These are phyloP conservation scores for Ilyonectria robusta DNA, from an alignment of 2,329 filamentous ascomycete genomes.

Conservation along the genomic window DNA sequence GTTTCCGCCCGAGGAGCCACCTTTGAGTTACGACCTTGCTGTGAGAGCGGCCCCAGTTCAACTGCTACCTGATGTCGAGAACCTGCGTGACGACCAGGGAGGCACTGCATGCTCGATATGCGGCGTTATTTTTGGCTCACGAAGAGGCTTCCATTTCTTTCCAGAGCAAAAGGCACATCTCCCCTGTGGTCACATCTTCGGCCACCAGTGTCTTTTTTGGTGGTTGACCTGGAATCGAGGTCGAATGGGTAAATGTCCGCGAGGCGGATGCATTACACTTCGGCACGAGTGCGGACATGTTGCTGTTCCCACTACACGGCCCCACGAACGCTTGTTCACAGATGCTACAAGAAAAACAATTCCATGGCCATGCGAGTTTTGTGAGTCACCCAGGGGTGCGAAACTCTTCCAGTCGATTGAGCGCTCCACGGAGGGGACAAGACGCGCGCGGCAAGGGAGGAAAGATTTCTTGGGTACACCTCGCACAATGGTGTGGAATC, in stretches of 20 bases:
- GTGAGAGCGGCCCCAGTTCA: no score
- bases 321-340: background rate
- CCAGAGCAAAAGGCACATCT: constrained; percentile 40
- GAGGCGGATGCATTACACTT: constrained; percentile 28
- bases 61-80: background rate
- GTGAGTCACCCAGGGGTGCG: constrained; percentile 16
- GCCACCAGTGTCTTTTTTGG: constrained; percentile 39
- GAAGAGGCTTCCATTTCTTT: background rate
- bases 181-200: constrained; percentile 48
- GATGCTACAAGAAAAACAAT: constrained; percentile 5
- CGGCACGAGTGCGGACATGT: constrained; percentile 37
- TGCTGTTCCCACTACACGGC: constrained; percentile 8
- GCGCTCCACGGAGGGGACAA: background rate
- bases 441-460: background rate
- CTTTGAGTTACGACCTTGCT: no score
- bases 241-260: background rate
- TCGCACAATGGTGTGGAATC: background rate
- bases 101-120: background rate
- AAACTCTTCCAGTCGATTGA: background rate
- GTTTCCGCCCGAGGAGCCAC: no score
- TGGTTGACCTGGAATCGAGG: constrained; percentile 7
- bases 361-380: constrained; percentile 41
- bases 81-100: background rate
- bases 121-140: background rate
- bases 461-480: background rate